Evolutionary conservation across 495 filamentous ascomycete species (phyloP).

Genomic region (Podospora pseudoanserina): DNA sequence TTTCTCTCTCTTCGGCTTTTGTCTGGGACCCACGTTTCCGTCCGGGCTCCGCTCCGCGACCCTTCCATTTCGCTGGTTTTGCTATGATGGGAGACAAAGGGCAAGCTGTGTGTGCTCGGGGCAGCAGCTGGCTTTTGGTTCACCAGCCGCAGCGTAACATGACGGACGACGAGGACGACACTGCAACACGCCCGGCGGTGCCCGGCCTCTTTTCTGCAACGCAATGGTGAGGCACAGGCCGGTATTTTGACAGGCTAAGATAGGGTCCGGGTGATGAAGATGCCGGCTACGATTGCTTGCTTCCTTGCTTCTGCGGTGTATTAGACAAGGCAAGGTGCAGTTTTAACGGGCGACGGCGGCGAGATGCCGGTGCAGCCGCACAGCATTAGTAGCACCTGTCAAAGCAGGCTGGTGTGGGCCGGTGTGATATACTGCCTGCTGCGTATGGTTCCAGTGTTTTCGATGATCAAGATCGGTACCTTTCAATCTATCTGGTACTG

Average conservation of each 20-base stretch:
- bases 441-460: neutral
- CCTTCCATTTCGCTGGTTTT: neutral
- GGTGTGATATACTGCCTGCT: neutral
- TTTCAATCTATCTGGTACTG: neutral
- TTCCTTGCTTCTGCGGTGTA: neutral
- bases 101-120: neutral
- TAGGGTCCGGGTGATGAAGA: neutral
- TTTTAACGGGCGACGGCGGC: neutral
- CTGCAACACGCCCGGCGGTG: neutral
- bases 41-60: conserved; percentile 3
- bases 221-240: neutral
- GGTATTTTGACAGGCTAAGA: neutral
- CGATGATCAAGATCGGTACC: neutral
- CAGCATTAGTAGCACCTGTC: neutral
- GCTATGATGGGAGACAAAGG: neutral
- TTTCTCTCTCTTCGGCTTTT: neutral
- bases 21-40: neutral
- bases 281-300: neutral
- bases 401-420: neutral
- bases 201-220: neutral
- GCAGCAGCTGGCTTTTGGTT: neutral
- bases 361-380: neutral
- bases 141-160: neutral
- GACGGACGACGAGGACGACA: neutral
- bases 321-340: neutral